Percentiles rank a stretch among this genome's conserved stretches.
phyloP scores from a whole-genome alignment of 2,329 filamentous ascomycete genomes.

The Neurospora sp. region DNA sequence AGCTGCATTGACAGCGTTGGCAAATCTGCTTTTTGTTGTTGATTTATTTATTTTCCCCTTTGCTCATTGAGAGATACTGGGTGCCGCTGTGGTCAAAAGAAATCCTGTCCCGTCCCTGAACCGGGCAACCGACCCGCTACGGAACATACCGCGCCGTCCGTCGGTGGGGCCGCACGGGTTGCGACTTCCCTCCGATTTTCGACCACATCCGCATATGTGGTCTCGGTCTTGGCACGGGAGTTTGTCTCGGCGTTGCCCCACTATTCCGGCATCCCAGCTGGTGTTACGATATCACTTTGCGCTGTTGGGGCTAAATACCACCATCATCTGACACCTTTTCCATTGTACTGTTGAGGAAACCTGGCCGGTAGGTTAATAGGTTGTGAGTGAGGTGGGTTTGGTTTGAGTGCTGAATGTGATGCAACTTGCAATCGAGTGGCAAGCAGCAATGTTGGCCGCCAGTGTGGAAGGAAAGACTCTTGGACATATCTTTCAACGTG shows the following conservation, averaged over 20 bases:
- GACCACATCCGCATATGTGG: neutral
- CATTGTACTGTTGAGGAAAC: neutral
- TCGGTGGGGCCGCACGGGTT: constrained; percentile 9
- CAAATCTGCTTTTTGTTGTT: too few species aligned
- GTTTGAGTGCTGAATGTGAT: neutral
- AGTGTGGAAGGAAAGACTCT: neutral
- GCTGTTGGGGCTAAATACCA: neutral
- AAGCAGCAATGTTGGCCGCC: neutral
- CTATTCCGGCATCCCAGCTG: neutral
- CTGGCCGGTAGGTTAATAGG: too few species aligned
- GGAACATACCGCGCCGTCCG: neutral
- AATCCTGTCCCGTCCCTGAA: too few species aligned
- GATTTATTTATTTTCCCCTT: too few species aligned
- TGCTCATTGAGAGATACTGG: too few species aligned
- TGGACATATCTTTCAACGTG: too few species aligned
- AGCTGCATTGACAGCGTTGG: neutral
- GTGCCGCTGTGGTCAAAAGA: too few species aligned
- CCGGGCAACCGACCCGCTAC: too few species aligned
- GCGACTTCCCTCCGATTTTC: constrained; percentile 11
- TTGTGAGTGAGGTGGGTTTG: neutral
- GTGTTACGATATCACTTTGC: neutral
- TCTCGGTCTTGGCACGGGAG: neutral
- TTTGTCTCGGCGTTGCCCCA: neutral
- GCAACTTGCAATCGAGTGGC: neutral
- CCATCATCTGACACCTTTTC: neutral